Conservation (phyloP, 2,329 filamentous ascomycete species). For the Ascochyta fabae region DNA sequence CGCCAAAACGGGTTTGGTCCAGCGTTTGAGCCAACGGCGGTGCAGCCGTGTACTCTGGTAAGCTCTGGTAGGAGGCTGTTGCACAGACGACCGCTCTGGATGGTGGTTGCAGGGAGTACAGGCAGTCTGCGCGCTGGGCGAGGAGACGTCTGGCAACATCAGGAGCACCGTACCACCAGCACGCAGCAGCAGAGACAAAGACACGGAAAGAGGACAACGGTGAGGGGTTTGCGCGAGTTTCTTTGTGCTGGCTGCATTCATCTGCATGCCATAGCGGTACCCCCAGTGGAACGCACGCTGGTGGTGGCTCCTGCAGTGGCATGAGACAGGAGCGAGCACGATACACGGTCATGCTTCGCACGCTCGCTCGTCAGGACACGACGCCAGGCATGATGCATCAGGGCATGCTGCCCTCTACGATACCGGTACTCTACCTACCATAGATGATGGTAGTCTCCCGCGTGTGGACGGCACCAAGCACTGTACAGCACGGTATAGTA, state of each 20-base stretch:
- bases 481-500: too few relatives aligned
- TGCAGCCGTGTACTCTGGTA: conserved; percentile 35
- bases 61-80: conserved; percentile 13
- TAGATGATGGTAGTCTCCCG: too few relatives aligned
- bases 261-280: too few relatives aligned
- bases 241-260: too few relatives aligned
- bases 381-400: neutral
- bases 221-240: too few relatives aligned
- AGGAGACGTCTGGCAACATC: conserved; percentile 8
- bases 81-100: conserved; percentile 22
- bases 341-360: conserved; percentile 13
- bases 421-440: too few relatives aligned
- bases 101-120: conserved; percentile 27
- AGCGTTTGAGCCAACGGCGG: conserved; percentile 38
- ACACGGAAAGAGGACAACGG: neutral
- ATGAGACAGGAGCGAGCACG: conserved; percentile 8
- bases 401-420: too few relatives aligned
- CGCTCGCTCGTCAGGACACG: neutral
- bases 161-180: conserved; percentile 12
- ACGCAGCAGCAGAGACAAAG: conserved; percentile 19
- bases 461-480: too few relatives aligned
- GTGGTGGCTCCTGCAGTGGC: conserved; percentile 18
- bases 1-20: conserved; percentile 38
- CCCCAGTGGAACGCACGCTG: too few relatives aligned
- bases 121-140: conserved; percentile 17